Conservation (phyloP, 371 early-diverging fungal genomes). For the Fennellomyces sp. region DNA sequence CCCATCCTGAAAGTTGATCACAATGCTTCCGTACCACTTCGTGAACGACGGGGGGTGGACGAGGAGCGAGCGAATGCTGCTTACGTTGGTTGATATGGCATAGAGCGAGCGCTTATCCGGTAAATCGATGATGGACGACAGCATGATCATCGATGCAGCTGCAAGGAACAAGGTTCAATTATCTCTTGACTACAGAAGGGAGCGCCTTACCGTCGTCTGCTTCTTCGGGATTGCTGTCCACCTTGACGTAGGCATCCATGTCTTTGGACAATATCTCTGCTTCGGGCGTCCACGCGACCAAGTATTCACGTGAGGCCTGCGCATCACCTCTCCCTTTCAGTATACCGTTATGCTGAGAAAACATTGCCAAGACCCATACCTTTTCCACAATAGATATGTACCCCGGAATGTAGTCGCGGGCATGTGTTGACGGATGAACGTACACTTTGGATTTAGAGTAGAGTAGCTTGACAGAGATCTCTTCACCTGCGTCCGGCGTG, state of each 20-base stretch:
- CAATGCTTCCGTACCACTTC: slow-evolving; percentile 47
- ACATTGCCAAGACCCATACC: slow-evolving; percentile 15
- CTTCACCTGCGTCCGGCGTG: not conserved
- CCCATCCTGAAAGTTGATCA: slow-evolving; percentile 46
- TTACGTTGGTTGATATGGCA: slow-evolving; percentile 31
- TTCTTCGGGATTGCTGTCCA: slow-evolving; percentile 34
- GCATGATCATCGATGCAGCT: slow-evolving; percentile 17
- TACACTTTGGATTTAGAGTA: slow-evolving; percentile 56
- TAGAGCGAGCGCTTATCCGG: slow-evolving; percentile 25
- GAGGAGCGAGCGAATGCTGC: slow-evolving; percentile 36
- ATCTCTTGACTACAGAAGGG: not conserved
- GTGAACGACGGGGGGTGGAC: slow-evolving; percentile 46
- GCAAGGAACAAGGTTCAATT: not conserved
- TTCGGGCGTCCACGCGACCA: slow-evolving; percentile 55
- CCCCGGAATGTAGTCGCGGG: slow-evolving; percentile 39
- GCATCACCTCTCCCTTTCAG: not conserved
- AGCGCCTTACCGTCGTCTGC: slow-evolving; percentile 25
- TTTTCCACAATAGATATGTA: slow-evolving; percentile 47
- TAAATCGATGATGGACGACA: slow-evolving; percentile 15
- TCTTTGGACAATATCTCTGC: slow-evolving; percentile 37
- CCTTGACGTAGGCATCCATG: slow-evolving; percentile 42
- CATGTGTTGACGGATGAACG: slow-evolving; percentile 41
- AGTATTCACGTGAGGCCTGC: slow-evolving; percentile 33
- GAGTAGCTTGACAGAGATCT: slow-evolving; percentile 33
- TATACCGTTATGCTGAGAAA: not conserved